Evolutionary conservation across 495 filamentous ascomycete genomes (phyloP).

Genomic region (Amorphotheca resinae): DNA sequence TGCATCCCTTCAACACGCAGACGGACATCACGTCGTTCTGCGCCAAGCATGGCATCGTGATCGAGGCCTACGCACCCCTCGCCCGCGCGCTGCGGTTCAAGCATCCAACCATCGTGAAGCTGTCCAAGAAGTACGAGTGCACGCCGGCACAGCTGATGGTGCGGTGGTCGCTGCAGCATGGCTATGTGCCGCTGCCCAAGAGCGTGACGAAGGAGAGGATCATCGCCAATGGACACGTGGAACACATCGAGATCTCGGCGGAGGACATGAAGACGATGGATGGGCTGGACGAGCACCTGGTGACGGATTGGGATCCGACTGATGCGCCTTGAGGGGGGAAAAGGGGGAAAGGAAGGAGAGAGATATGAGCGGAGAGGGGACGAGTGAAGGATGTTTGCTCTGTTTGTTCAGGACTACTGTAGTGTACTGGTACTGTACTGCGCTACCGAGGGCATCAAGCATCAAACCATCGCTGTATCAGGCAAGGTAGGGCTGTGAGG

Average conservation of each 20-base stretch:
- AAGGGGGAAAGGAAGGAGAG: too few species aligned
- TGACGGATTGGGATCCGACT: conserved; percentile 69
- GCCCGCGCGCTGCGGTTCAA: conserved; percentile 54
- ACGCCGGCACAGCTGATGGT: conserved; percentile 67
- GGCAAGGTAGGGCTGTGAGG: too few species aligned
- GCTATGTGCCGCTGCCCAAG: conserved; percentile 65
- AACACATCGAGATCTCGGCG: conserved; percentile 59
- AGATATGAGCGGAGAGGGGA: too few species aligned
- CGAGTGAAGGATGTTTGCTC: too few species aligned
- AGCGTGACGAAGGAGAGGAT: conserved; percentile 56
- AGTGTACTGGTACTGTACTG: too few species aligned
- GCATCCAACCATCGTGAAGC: conserved; percentile 44
- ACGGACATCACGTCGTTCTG: conserved; percentile 68
- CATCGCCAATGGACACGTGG: conserved; percentile 59
- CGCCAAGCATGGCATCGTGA: conserved; percentile 46
- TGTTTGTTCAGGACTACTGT: too few species aligned
- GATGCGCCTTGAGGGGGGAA: conserved; percentile 20
- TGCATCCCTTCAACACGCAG: conserved; percentile 76
- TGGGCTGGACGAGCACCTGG: conserved; percentile 42
- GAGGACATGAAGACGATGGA: conserved; percentile 47
- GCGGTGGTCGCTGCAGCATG: conserved; percentile 79
- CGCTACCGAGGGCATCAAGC: too few species aligned
- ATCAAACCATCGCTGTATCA: too few species aligned
- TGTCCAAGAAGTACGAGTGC: conserved; percentile 60
- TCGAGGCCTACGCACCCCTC: conserved; percentile 75